These are phyloP conservation scores for Sordariomycetes sp. DNA, from an alignment of 2,329 filamentous ascomycete genomes.

Conservation along the genomic window DNA sequence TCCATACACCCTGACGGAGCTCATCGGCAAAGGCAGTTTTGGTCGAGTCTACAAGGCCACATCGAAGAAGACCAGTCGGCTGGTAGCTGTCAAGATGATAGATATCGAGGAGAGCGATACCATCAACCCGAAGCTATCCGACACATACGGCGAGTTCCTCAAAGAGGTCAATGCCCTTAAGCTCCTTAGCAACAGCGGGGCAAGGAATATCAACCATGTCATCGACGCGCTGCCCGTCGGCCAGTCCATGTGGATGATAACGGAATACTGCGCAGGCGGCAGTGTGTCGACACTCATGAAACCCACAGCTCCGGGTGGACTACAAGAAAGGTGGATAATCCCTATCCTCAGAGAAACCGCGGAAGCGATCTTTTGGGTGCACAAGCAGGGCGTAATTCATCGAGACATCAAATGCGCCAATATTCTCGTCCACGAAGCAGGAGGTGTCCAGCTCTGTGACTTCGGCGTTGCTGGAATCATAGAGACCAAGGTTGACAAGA, in stretches of 20 bases:
- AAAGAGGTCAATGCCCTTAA: conserved; percentile 44
- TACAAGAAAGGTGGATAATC: conserved; percentile 41
- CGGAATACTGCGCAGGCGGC: conserved; percentile 57
- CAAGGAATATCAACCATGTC: conserved; percentile 54
- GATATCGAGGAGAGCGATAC: conserved; percentile 63
- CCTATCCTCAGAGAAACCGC: conserved; percentile 38
- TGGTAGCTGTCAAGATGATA: conserved; percentile 65
- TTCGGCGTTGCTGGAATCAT: conserved; percentile 57
- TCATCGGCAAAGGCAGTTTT: conserved; percentile 58
- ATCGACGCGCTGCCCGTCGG: conserved; percentile 54
- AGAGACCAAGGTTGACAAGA: conserved; percentile 49
- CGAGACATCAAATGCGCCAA: conserved; percentile 49
- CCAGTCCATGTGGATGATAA: conserved; percentile 57
- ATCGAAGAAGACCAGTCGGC: conserved; percentile 20
- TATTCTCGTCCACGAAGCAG: conserved; percentile 52
- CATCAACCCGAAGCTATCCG: conserved; percentile 41
- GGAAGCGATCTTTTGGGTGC: conserved; percentile 37
- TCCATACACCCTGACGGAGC: conserved; percentile 48
- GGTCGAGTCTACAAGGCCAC: conserved; percentile 54
- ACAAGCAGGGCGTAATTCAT: conserved; percentile 39
- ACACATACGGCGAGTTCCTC: conserved; percentile 39
- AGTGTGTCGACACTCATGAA: conserved; percentile 49
- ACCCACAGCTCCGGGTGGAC: conserved; percentile 33
- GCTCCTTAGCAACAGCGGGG: conserved; percentile 48
- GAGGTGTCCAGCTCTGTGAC: conserved; percentile 55